Conservation (phyloP, 106 monocot genomes). For the Agapanthus africanus region DNA sequence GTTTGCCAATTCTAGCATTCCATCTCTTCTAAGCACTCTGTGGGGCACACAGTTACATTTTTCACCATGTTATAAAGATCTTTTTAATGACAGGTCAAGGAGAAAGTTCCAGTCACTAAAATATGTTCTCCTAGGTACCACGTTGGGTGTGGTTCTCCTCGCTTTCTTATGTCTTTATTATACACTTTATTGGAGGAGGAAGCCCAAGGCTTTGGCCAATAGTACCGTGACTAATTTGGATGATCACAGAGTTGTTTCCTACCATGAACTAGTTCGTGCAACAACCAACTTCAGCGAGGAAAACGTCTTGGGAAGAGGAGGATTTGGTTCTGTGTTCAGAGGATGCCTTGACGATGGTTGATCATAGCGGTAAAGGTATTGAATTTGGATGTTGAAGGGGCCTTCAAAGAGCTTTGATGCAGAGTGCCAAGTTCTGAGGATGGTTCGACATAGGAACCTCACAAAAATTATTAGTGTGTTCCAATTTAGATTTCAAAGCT, state of each 20-base stretch:
- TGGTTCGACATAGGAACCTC: neutral
- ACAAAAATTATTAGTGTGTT: neutral
- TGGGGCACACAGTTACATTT: neutral
- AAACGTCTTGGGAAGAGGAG: neutral
- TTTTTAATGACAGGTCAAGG: neutral
- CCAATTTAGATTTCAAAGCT: constrained; percentile 11
- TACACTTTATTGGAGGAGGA: neutral
- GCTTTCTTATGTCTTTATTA: neutral
- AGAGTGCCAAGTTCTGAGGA: too few relatives aligned
- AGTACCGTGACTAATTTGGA: neutral
- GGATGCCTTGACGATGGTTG: constrained; percentile 7
- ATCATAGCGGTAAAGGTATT: constrained; percentile 9
- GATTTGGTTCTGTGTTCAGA: constrained; percentile 2
- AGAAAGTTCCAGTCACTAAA: neutral
- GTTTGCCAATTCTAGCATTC: neutral
- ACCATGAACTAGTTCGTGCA: constrained; percentile 1
- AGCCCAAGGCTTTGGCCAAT: neutral
- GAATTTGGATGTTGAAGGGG: constrained; percentile 6
- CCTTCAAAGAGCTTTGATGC: constrained; percentile 3
- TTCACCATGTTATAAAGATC: neutral
- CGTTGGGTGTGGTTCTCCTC: neutral
- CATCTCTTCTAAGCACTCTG: neutral
- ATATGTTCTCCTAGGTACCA: constrained; percentile 1
- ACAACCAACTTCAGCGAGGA: neutral
- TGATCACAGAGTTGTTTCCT: neutral